Percentiles rank a stretch among this genome's conserved stretches.
These are phyloP conservation scores for Hura crepitans DNA, from an alignment of 441 rosid species.

Conservation along the genomic window DNA sequence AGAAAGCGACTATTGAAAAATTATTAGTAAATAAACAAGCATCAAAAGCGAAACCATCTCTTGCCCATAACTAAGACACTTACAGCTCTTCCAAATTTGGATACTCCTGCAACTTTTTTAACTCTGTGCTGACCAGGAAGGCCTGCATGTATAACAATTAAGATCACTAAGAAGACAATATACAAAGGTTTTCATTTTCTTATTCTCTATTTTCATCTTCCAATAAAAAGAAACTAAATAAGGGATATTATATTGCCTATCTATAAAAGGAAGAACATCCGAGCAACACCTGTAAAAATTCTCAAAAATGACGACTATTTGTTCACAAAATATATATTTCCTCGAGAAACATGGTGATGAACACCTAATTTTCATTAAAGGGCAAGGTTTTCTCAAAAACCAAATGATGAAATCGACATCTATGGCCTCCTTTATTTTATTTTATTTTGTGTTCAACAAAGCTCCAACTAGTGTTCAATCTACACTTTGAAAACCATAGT, in stretches of 20 bases:
- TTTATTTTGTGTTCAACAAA: too few relatives aligned
- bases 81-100: constrained; percentile 74
- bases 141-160: constrained; percentile 35
- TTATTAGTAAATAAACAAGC: neutral
- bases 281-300: neutral
- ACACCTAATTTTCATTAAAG: neutral
- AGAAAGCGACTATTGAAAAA: neutral
- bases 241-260: neutral
- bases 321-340: neutral
- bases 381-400: neutral
- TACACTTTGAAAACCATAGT: too few relatives aligned
- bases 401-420: neutral
- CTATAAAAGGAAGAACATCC: too few relatives aligned
- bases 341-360: neutral
- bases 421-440: too few relatives aligned
- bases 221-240: neutral
- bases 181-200: neutral
- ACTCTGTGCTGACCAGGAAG: constrained; percentile 65
- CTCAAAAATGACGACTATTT: neutral
- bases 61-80: constrained; percentile 25
- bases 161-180: neutral
- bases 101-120: constrained; percentile 57
- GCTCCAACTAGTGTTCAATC: too few relatives aligned
- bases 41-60: neutral
- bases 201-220: neutral